phyloP scores from a whole-genome alignment of 73 alveolate genomes.

The Paramecium octaurelia region DNA sequence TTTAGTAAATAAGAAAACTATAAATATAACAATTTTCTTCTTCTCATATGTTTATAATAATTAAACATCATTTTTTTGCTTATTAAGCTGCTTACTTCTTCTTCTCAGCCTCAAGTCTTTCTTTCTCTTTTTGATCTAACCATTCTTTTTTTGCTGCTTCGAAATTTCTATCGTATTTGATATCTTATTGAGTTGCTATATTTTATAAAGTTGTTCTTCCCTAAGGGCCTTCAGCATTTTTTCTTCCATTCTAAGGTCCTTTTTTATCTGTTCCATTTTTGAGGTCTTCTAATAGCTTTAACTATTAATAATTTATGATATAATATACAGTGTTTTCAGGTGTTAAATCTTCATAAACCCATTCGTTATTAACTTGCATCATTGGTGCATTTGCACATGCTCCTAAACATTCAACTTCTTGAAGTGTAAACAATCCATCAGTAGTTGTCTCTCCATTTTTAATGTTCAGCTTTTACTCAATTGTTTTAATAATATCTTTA shows the following conservation, averaged over 20 bases:
- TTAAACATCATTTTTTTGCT: constrained; percentile 30
- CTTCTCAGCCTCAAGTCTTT: constrained; percentile 63
- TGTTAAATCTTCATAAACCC: constrained; percentile 90
- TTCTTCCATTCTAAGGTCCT: constrained; percentile 83
- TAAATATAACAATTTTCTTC: neutral
- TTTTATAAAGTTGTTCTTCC: constrained; percentile 79
- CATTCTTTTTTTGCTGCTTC: constrained; percentile 56
- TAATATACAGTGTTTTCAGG: constrained; percentile 72
- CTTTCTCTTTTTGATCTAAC: constrained; percentile 56
- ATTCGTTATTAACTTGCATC: constrained; percentile 88
- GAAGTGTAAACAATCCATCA: constrained; percentile 83
- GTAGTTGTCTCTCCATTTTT: constrained; percentile 71
- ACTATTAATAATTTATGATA: neutral
- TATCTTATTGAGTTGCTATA: constrained; percentile 18
- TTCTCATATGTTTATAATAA: neutral
- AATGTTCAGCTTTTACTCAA: constrained; percentile 56
- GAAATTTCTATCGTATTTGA: constrained; percentile 45
- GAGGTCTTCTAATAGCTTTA: constrained; percentile 67
- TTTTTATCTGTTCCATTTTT: constrained; percentile 78
- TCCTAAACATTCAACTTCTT: constrained; percentile 91
- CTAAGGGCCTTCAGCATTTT: constrained; percentile 75
- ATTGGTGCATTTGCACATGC: constrained; percentile 94
- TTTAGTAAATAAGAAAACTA: no score
- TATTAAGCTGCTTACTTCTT: constrained; percentile 57
- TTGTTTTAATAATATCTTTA: constrained; percentile 75